A percentile compares a stretch with the other conserved stretches of the same genome.
These are phyloP conservation scores for Pseudoperonospora humuli DNA, from an alignment of 352 stramenopile genomes.

Conservation along the genomic window DNA sequence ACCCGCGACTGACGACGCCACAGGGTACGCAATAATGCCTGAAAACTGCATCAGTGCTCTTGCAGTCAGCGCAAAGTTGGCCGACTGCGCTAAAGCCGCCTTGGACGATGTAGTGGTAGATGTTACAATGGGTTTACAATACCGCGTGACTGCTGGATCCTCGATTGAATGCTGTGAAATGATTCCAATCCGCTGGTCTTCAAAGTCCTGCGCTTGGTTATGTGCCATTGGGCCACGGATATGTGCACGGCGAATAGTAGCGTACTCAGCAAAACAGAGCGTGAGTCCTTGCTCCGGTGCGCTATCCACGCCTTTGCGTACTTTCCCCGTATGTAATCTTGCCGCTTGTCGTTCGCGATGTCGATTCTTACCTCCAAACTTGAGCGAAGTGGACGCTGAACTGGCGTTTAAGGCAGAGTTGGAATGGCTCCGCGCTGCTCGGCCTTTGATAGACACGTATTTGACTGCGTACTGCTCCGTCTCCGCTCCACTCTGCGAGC, in stretches of 20 bases:
- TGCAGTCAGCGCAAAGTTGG: slow-evolving; percentile 27
- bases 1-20: slow-evolving; percentile 27
- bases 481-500: slow-evolving; percentile 13
- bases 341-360: slow-evolving; percentile 15
- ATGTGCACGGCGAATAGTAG: slow-evolving; percentile 43
- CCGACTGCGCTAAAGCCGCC: slow-evolving; percentile 2
- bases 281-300: slow-evolving; percentile 27
- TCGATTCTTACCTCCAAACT: slow-evolving; percentile 35
- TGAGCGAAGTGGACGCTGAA: slow-evolving; percentile 27
- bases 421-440: slow-evolving; percentile 10
- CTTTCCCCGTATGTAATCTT: slow-evolving; percentile 3
- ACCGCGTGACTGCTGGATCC: slow-evolving; percentile 46
- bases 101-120: slow-evolving; percentile 3
- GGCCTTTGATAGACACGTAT: slow-evolving; percentile 41
- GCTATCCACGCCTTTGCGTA: slow-evolving; percentile 1
- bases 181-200: slow-evolving; percentile 52
- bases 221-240: slow-evolving; percentile 23
- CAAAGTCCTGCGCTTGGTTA: slow-evolving; percentile 25
- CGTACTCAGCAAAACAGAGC: slow-evolving; percentile 56
- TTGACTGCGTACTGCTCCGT: slow-evolving; percentile 47
- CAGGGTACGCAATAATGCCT: slow-evolving; percentile 51
- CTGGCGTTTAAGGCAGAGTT: slow-evolving; percentile 5
- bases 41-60: slow-evolving; percentile 56
- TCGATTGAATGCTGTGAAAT: slow-evolving; percentile 64
- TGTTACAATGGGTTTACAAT: slow-evolving; percentile 49